Evolutionary conservation across 2,329 filamentous ascomycete species (phyloP).

Genomic region (Cladophialophora immunda): DNA sequence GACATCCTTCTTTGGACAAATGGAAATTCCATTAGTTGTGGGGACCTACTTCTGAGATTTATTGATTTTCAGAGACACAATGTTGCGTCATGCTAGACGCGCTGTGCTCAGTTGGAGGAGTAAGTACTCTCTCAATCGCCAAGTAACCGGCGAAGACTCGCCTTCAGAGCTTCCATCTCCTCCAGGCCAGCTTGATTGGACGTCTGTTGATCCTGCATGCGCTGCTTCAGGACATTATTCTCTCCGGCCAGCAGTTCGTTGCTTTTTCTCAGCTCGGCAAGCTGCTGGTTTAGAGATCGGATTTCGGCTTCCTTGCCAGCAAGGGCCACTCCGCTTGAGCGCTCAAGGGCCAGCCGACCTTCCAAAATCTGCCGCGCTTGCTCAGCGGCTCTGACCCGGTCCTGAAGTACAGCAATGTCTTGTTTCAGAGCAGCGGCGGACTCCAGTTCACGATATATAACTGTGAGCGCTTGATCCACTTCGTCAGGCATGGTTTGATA

Average conservation of each 20-base stretch:
- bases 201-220: constrained; percentile 5
- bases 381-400: constrained; percentile 7
- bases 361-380: constrained; percentile 14
- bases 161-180: constrained; percentile 17
- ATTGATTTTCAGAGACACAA: neutral
- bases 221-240: constrained; percentile 11
- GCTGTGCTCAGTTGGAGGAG: neutral
- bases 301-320: constrained; percentile 13
- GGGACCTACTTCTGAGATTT: neutral
- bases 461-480: constrained; percentile 16
- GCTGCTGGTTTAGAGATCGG: constrained; percentile 5
- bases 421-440: constrained; percentile 3
- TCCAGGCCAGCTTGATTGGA: constrained; percentile 8
- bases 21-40: too few relatives aligned
- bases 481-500: constrained; percentile 21
- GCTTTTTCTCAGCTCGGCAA: neutral
- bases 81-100: neutral
- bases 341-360: constrained; percentile 11
- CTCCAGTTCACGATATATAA: constrained; percentile 16
- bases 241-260: constrained; percentile 8
- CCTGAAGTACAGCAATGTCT: constrained; percentile 4
- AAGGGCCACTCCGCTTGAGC: constrained; percentile 5
- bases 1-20: too few relatives aligned
- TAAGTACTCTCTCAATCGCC: constrained; percentile 13
- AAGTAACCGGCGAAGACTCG: constrained; percentile 20